Percentiles rank a stretch among this genome's conserved stretches.
phyloP scores from a whole-genome alignment of 208 protist species.

The Sergeia podlipaevii region DNA sequence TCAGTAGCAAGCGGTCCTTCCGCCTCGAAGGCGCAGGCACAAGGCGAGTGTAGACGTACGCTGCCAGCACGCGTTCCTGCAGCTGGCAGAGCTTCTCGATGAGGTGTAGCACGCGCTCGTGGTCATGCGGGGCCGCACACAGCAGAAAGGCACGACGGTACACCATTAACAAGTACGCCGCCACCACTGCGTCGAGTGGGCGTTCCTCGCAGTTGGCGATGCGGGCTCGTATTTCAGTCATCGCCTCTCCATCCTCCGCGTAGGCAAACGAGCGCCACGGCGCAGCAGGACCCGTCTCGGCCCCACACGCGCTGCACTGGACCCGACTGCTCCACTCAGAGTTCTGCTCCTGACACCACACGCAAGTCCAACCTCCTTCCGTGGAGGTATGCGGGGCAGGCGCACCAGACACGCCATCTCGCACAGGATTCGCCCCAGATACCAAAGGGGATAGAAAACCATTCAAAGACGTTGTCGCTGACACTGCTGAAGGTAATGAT shows the following conservation, averaged over 20 bases:
- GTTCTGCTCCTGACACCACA: conserved; percentile 83
- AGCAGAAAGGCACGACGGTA: conserved; percentile 77
- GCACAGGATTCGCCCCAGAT: background rate
- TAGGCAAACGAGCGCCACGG: conserved; percentile 75
- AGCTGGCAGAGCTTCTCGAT: conserved; percentile 48
- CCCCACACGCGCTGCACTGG: conserved; percentile 68
- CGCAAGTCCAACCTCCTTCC: conserved; percentile 71
- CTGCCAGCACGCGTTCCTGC: conserved; percentile 79
- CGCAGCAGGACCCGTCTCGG: conserved; percentile 71
- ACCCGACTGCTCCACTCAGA: conserved; percentile 57
- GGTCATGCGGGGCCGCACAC: conserved; percentile 64
- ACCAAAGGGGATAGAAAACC: conserved; percentile 2
- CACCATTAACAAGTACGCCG: conserved; percentile 78
- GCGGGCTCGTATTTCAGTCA: conserved; percentile 65
- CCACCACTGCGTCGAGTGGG: conserved; percentile 67
- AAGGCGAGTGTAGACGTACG: conserved; percentile 73
- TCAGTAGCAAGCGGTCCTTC: conserved; percentile 28
- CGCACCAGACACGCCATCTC: background rate
- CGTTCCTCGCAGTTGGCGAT: conserved; percentile 54
- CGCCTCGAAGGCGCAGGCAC: conserved; percentile 37
- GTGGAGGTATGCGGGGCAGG: conserved; percentile 6
- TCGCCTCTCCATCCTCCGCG: conserved; percentile 42
- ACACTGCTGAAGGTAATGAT: background rate
- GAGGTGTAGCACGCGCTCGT: conserved; percentile 56
- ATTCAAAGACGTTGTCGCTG: background rate